A percentile compares a stretch with the other conserved stretches of the same genome.
Evolutionary conservation across 2,329 filamentous ascomycete genomes (phyloP).

Genomic region (Whalleya microplaca): DNA sequence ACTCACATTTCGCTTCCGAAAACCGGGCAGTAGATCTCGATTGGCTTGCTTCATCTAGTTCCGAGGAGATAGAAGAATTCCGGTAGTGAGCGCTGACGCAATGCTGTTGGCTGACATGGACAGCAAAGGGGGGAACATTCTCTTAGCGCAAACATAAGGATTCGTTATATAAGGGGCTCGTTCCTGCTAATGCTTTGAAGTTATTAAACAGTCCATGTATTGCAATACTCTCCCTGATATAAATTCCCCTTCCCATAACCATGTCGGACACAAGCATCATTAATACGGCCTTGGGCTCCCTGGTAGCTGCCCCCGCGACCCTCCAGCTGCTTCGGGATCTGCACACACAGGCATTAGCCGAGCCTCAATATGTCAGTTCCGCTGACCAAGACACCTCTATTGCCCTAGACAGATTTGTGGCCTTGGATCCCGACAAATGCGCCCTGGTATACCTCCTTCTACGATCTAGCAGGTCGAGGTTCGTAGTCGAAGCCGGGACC

Average conservation of each 20-base stretch:
- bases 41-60: not conserved
- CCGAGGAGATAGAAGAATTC: not conserved
- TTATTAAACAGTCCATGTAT: not conserved
- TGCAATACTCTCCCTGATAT: not conserved
- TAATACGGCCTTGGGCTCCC: conserved; percentile 36
- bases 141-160: not conserved
- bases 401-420: conserved; percentile 50
- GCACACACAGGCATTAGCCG: conserved; percentile 37
- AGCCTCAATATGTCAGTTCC: conserved; percentile 37
- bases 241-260: not conserved
- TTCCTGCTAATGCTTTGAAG: not conserved
- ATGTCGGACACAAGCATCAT: conserved; percentile 24
- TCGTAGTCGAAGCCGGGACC: conserved; percentile 63
- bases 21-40: not conserved
- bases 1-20: not conserved
- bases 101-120: not conserved
- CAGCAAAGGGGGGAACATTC: no score
- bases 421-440: conserved; percentile 62
- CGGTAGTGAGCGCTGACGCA: not conserved
- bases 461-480: conserved; percentile 50
- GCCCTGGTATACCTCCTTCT: conserved; percentile 59
- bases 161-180: not conserved
- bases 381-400: conserved; percentile 8
- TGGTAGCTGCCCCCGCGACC: conserved; percentile 33
- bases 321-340: conserved; percentile 35